These are phyloP conservation scores for Ceratocystis papillata DNA, from an alignment of 2,329 filamentous ascomycete species.

Conservation along the genomic window DNA sequence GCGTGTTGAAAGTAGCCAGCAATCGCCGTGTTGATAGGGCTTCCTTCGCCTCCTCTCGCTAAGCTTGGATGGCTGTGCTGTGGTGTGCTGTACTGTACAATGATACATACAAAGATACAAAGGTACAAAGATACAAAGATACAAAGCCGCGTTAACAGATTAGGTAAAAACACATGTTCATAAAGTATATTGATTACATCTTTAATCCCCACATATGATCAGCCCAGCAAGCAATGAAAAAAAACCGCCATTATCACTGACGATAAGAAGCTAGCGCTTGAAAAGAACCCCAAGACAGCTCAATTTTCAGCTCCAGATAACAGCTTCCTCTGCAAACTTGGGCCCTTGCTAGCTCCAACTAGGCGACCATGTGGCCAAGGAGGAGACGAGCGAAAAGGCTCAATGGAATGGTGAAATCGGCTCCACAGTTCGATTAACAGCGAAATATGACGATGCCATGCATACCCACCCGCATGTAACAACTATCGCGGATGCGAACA, in stretches of 20 bases:
- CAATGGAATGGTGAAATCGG: background rate
- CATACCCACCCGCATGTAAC: background rate
- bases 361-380: constrained; percentile 10
- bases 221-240: background rate
- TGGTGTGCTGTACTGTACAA: background rate
- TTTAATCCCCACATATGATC: background rate
- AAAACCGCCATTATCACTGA: background rate
- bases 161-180: background rate
- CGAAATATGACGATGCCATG: background rate
- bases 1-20: background rate
- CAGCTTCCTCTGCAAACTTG: background rate
- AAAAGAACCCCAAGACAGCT: constrained; percentile 1
- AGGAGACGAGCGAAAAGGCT: background rate
- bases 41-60: constrained; percentile 3
- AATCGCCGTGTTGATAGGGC: background rate
- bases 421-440: background rate
- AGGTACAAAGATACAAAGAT: no score
- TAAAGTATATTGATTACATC: background rate
- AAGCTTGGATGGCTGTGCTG: background rate
- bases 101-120: no score
- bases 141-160: background rate
- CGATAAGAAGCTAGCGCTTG: background rate
- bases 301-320: background rate
- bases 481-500: background rate
- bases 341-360: constrained; percentile 3